phyloP scores from a whole-genome alignment of 2,329 filamentous ascomycete genomes.

The Diplodia sapinea region DNA sequence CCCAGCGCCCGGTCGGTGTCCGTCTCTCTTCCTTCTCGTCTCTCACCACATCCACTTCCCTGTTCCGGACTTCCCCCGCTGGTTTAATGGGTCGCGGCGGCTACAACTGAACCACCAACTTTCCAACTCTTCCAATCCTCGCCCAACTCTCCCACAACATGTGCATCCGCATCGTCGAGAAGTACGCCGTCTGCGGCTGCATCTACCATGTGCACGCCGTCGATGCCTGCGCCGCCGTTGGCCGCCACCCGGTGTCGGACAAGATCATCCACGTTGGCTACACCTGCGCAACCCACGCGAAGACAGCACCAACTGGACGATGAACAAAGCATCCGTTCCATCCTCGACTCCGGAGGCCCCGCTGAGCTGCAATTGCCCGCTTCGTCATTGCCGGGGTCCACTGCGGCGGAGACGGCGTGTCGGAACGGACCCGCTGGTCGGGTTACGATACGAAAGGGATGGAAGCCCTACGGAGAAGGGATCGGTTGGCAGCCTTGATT shows the following conservation, averaged over 20 bases:
- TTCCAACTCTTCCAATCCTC: not conserved
- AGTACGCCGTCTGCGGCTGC: constrained; percentile 47
- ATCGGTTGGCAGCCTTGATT: constrained; percentile 6
- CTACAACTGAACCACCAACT: constrained; percentile 9
- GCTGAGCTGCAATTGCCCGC: constrained; percentile 4
- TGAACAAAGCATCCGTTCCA: constrained; percentile 4
- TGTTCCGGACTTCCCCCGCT: not conserved
- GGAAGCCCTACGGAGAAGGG: constrained; percentile 1
- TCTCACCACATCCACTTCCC: not conserved
- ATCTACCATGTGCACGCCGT: constrained; percentile 45
- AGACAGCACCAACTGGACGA: constrained; percentile 22
- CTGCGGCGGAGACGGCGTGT: constrained; percentile 15
- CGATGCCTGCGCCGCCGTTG: constrained; percentile 44
- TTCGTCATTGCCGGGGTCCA: constrained; percentile 14
- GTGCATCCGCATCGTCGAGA: constrained; percentile 47
- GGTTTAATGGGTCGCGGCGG: constrained; percentile 20
- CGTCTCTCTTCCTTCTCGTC: not conserved
- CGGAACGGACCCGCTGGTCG: constrained; percentile 24
- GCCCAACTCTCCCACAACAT: constrained; percentile 35
- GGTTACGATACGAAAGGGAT: constrained; percentile 18
- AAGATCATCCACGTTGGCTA: constrained; percentile 43
- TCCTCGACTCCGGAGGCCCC: constrained; percentile 17
- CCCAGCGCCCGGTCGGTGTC: not conserved
- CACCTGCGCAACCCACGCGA: constrained; percentile 35
- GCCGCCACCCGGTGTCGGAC: constrained; percentile 42